These are phyloP conservation scores for Carex parvula DNA, from an alignment of 176 grass and related monocot genomes.

Conservation along the genomic window DNA sequence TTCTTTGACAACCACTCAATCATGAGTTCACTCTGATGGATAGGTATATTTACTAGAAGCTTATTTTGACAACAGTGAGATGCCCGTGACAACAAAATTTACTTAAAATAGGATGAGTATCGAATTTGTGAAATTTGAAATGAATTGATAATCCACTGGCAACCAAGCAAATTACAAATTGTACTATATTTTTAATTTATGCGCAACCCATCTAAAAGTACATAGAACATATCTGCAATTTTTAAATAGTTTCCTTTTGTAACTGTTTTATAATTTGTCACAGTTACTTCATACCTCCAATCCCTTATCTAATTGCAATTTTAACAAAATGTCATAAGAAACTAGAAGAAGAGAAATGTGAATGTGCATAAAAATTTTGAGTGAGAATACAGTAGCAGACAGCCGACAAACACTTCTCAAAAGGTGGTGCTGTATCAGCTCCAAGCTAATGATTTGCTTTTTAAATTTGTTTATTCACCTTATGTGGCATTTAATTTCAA, in stretches of 20 bases:
- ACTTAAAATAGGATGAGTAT: not conserved
- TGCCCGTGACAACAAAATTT: not conserved
- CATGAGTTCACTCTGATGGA: not conserved
- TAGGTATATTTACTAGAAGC: not conserved
- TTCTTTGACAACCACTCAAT: no score
- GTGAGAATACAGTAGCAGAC: slow-evolving; percentile 37
- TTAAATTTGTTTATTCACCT: not conserved
- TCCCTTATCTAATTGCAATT: not conserved
- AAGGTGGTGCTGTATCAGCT: not conserved
- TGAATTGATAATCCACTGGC: not conserved
- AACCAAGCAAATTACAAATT: not conserved
- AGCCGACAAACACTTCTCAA: slow-evolving; percentile 15
- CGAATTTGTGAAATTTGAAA: not conserved
- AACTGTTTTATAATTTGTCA: not conserved
- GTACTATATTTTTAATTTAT: not conserved
- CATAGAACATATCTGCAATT: not conserved
- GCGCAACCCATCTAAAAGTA: not conserved
- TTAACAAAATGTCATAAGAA: not conserved
- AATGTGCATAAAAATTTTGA: slow-evolving; percentile 14
- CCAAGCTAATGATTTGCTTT: not conserved
- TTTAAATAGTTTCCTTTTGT: not conserved
- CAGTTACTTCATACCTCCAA: not conserved
- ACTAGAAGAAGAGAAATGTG: not conserved
- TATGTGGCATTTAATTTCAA: slow-evolving; percentile 18
- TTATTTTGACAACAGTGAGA: not conserved